Percentiles rank a stretch among this genome's conserved stretches.
These are phyloP conservation scores for Zygosaccharomyces sapae DNA, from an alignment of 1,139 yeast species.

Conservation along the genomic window DNA sequence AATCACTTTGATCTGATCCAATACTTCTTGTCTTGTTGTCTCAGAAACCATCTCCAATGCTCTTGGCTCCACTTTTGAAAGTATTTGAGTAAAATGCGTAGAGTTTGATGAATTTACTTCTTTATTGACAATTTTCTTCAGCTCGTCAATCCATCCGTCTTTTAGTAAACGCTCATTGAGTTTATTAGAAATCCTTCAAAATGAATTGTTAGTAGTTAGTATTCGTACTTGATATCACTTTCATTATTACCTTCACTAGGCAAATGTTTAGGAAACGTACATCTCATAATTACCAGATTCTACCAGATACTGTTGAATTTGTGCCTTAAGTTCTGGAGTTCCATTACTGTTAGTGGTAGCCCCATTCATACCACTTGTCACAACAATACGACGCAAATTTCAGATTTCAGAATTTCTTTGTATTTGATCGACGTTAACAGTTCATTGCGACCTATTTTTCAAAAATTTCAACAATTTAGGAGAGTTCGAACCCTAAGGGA, in stretches of 20 bases:
- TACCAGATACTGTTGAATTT: slow-evolving; percentile 66
- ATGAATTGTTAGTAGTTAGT: slow-evolving; percentile 1
- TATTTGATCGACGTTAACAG: no score
- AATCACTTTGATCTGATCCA: slow-evolving; percentile 56
- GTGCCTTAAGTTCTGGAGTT: slow-evolving; percentile 46
- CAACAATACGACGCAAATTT: slow-evolving; percentile 4
- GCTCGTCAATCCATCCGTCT: slow-evolving; percentile 83
- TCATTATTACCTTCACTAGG: neutral
- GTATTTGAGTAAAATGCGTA: slow-evolving; percentile 51
- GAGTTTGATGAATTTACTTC: slow-evolving; percentile 39
- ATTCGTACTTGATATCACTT: neutral
- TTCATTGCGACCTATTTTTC: neutral
- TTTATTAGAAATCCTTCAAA: slow-evolving; percentile 47
- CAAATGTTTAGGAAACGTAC: slow-evolving; percentile 26
- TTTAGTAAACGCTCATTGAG: slow-evolving; percentile 64
- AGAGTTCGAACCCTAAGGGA: slow-evolving; percentile 4
- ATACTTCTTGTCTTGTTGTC: slow-evolving; percentile 54
- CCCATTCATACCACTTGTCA: slow-evolving; percentile 26
- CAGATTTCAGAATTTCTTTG: no score
- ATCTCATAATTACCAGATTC: slow-evolving; percentile 76
- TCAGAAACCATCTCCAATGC: slow-evolving; percentile 69
- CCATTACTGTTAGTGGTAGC: slow-evolving; percentile 5
- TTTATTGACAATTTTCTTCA: slow-evolving; percentile 53
- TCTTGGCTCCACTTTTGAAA: slow-evolving; percentile 53
- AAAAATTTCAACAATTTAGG: neutral